Evolutionary conservation across 768 basidiomycete genomes (phyloP).

Genomic region (Leccinum imitatum): DNA sequence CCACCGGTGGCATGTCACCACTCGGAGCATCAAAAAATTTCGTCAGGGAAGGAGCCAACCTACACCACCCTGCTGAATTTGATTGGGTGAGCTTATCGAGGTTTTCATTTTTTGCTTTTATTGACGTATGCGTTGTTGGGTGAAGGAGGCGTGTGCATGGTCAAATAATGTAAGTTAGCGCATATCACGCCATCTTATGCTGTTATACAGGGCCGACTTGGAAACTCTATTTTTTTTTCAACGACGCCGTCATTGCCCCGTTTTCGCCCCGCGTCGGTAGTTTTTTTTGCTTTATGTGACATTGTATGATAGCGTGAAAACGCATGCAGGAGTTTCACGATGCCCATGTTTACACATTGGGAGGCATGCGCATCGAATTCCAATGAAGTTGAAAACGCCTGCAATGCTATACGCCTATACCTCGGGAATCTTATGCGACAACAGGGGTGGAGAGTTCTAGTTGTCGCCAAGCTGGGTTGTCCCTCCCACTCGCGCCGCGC

Average conservation of each 20-base stretch:
- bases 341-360: neutral
- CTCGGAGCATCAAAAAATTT: neutral
- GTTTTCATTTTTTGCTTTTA: neutral
- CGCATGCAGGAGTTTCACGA: neutral
- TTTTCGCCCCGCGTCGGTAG: too few relatives aligned
- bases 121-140: neutral
- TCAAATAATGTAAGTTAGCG: neutral
- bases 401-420: neutral
- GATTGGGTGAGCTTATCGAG: slow-evolving; percentile 1
- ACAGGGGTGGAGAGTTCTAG: neutral
- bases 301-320: too few relatives aligned
- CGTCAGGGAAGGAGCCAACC: neutral
- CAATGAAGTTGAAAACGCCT: neutral
- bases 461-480: slow-evolving; percentile 3
- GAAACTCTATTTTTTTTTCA: neutral
- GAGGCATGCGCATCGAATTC: neutral
- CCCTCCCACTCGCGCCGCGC: neutral
- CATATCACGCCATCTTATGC: neutral
- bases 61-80: neutral
- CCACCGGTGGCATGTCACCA: neutral
- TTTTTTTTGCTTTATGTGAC: too few relatives aligned
- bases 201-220: neutral
- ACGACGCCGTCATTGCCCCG: neutral
- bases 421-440: neutral
- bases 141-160: slow-evolving; percentile 11